Percentiles rank a stretch among this genome's conserved stretches.
Evolutionary conservation across 2,329 filamentous ascomycete species (phyloP).

Genomic region (Penicillium sp.): DNA sequence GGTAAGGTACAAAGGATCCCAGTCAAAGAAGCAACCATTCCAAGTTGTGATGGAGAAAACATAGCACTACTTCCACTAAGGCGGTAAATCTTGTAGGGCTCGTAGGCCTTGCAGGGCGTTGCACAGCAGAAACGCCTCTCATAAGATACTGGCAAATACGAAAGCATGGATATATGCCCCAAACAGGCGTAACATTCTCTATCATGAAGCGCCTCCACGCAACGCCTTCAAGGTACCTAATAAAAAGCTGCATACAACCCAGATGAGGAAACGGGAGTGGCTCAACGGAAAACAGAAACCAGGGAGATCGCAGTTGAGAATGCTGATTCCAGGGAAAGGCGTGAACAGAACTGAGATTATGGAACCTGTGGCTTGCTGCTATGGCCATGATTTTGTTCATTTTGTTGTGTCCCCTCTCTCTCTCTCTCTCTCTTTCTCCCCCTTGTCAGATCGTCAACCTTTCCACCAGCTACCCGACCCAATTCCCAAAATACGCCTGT

Average conservation of each 20-base stretch:
- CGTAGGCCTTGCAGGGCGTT: neutral
- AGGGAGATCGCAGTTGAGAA: constrained; percentile 7
- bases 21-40: neutral
- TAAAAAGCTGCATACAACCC: constrained; percentile 14
- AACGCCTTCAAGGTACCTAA: constrained; percentile 27
- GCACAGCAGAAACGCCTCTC: neutral
- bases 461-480: constrained; percentile 17
- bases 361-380: constrained; percentile 24
- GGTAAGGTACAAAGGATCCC: neutral
- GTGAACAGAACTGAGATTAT: constrained; percentile 24
- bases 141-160: neutral
- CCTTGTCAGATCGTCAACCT: constrained; percentile 16
- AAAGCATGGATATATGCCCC: neutral
- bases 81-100: neutral
- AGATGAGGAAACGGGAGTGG: constrained; percentile 2
- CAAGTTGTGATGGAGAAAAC: neutral
- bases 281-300: constrained; percentile 11
- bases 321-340: neutral
- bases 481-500: constrained; percentile 24
- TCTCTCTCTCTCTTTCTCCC: constrained; percentile 6
- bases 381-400: constrained; percentile 20
- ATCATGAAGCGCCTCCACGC: constrained; percentile 29
- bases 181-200: constrained; percentile 32
- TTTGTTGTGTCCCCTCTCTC: constrained; percentile 2
- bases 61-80: neutral